A percentile compares a stretch with the other conserved stretches of the same genome.
These are phyloP conservation scores for Eutypella sp. DNA, from an alignment of 2,329 filamentous ascomycete species.

Conservation along the genomic window DNA sequence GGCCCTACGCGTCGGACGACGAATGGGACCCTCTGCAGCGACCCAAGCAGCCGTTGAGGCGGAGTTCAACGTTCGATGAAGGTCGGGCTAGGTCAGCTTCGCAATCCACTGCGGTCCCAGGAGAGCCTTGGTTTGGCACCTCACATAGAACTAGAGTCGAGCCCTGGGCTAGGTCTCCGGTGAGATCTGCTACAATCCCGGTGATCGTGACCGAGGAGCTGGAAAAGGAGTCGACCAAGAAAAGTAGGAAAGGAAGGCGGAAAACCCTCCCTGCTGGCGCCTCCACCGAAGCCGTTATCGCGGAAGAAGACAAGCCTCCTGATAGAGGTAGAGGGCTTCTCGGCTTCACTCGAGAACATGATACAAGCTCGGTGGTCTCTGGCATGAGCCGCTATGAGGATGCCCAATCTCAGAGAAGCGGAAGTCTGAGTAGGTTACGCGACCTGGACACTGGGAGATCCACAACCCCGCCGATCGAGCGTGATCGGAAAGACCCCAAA, in stretches of 20 bases:
- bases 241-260: conserved; percentile 36
- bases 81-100: conserved; percentile 23
- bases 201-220: conserved; percentile 14
- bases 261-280: conserved; percentile 30
- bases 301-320: conserved; percentile 33
- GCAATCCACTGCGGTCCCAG: conserved; percentile 13
- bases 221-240: conserved; percentile 17
- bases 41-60: not conserved
- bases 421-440: conserved; percentile 33
- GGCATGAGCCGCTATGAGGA: conserved; percentile 33
- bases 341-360: conserved; percentile 36
- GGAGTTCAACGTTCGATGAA: conserved; percentile 18
- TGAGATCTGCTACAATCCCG: conserved; percentile 9
- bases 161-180: conserved; percentile 14
- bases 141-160: conserved; percentile 25
- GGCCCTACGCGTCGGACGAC: not conserved
- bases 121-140: not conserved
- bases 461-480: conserved; percentile 36
- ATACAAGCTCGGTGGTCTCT: conserved; percentile 46
- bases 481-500: conserved; percentile 22
- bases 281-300: conserved; percentile 26
- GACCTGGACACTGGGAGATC: conserved; percentile 45
- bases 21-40: not conserved
- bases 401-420: conserved; percentile 31
- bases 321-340: conserved; percentile 35